These are phyloP conservation scores for Oemleria cerasiformis DNA, from an alignment of 306 rosid species.

Conservation along the genomic window DNA sequence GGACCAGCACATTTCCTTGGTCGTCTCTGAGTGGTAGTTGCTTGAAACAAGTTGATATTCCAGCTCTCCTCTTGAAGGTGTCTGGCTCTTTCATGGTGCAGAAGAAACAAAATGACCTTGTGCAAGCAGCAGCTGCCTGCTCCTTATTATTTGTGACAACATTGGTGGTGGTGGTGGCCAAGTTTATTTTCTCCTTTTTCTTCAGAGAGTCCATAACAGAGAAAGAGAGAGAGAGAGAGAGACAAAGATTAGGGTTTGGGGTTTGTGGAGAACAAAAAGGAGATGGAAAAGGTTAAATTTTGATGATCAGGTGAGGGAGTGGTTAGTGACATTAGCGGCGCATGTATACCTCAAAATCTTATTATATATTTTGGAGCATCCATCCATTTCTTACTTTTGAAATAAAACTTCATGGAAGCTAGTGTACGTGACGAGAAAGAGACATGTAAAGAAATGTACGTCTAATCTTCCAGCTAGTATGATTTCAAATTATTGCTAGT, in stretches of 20 bases:
- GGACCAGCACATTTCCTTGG: conserved; percentile 46
- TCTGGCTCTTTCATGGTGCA: conserved; percentile 61
- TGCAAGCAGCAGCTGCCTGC: conserved; percentile 22
- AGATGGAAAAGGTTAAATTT: conserved; percentile 8
- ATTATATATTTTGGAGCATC: neutral
- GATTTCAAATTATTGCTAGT: too few species aligned
- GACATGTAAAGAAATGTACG: too few species aligned
- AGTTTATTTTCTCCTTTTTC: conserved; percentile 28
- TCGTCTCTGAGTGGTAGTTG: conserved; percentile 42
- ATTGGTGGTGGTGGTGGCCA: conserved; percentile 9
- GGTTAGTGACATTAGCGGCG: conserved; percentile 33
- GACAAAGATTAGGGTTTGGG: conserved; percentile 8
- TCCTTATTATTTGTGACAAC: conserved; percentile 7
- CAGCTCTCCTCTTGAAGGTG: conserved; percentile 33
- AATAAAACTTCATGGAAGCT: neutral
- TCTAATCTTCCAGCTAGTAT: too few species aligned
- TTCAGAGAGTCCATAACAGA: conserved; percentile 34
- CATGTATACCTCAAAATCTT: conserved; percentile 24
- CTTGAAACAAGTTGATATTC: conserved; percentile 40
- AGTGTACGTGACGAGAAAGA: too few species aligned
- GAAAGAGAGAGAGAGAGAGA: neutral
- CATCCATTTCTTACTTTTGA: neutral
- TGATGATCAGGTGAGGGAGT: conserved; percentile 1
- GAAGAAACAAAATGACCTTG: conserved; percentile 54
- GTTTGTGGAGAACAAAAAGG: neutral